Conservation (phyloP, 2,329 filamentous ascomycete species). For the Fusarium sp. region DNA sequence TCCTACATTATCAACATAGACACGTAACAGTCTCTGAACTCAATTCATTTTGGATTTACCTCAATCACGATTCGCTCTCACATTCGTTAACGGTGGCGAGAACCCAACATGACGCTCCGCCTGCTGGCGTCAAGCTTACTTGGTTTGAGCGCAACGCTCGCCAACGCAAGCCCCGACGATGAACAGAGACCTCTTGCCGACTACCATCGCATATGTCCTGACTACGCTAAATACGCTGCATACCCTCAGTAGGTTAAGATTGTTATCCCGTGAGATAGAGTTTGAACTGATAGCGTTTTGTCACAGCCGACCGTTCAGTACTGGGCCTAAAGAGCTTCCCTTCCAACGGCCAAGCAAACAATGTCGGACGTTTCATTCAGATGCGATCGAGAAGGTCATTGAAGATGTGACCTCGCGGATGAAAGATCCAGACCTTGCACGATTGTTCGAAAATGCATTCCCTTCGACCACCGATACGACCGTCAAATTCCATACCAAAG, state of each 20-base stretch:
- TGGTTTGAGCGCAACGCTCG: constrained; percentile 40
- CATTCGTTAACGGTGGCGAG: neutral
- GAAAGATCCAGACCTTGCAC: constrained; percentile 86
- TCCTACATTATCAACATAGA: constrained; percentile 8
- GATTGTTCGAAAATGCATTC: constrained; percentile 95
- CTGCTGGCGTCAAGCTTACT: constrained; percentile 48
- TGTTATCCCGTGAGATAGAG: too few relatives aligned
- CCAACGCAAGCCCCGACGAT: constrained; percentile 32
- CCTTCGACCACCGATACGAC: constrained; percentile 89
- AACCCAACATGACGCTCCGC: constrained; percentile 45
- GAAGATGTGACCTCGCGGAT: constrained; percentile 82
- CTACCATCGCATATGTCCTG: constrained; percentile 53
- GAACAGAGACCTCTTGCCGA: constrained; percentile 46
- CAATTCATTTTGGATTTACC: neutral
- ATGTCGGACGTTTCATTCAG: constrained; percentile 91
- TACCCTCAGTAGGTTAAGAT: constrained; percentile 54
- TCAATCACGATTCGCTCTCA: neutral
- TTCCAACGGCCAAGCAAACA: constrained; percentile 84
- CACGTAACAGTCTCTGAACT: neutral
- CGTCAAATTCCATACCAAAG: constrained; percentile 85
- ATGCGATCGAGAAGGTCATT: constrained; percentile 89
- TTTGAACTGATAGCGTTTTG: constrained; percentile 14
- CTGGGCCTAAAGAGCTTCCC: constrained; percentile 82
- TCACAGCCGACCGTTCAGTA: constrained; percentile 80
- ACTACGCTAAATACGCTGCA: constrained; percentile 57